A percentile compares a stretch with the other conserved stretches of the same genome.
Evolutionary conservation across 2,329 filamentous ascomycete species (phyloP).

Genomic region (Aspergillus neotritici): DNA sequence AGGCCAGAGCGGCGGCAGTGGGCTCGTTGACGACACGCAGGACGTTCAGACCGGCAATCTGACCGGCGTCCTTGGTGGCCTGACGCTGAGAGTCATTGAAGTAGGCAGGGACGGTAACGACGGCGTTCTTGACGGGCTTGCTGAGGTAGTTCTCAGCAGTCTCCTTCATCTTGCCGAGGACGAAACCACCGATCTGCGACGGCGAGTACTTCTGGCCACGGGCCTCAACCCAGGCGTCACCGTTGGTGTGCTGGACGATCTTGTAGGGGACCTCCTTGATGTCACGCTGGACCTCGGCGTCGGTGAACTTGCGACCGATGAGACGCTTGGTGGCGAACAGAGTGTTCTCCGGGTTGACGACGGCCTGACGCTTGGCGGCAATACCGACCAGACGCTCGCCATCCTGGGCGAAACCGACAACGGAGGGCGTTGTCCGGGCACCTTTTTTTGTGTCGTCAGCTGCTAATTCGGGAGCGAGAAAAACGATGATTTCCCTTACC

Average conservation of each 20-base stretch:
- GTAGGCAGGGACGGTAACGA: conserved; percentile 95
- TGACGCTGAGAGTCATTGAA: conserved; percentile 99
- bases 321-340: conserved; percentile 98
- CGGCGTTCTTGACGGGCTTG: conserved; percentile 89
- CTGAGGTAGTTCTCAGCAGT: conserved; percentile 89
- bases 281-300: conserved; percentile 89
- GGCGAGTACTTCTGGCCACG: conserved; percentile 94
- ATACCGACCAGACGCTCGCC: conserved; percentile 96
- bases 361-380: conserved; percentile 93
- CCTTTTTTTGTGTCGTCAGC: conserved; percentile 45
- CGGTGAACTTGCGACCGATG: conserved; percentile 95
- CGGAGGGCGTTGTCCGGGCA: conserved; percentile 85
- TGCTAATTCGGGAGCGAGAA: conserved; percentile 2
- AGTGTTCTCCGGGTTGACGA: conserved; percentile 98
- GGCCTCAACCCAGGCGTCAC: conserved; percentile 92
- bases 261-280: conserved; percentile 98
- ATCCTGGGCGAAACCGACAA: conserved; percentile 92
- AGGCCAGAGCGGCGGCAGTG: conserved; percentile 89
- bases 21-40: conserved; percentile 98
- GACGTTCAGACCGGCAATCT: conserved; percentile 92
- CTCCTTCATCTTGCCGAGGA: conserved; percentile 99
- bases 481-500: conserved; percentile 49
- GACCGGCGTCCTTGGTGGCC: conserved; percentile 95
- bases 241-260: conserved; percentile 94
- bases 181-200: conserved; percentile 95